A percentile compares a stretch with the other conserved stretches of the same genome.
Evolutionary conservation across 108 stramenopile genomes (phyloP).

Genomic region (Parmales sp.): DNA sequence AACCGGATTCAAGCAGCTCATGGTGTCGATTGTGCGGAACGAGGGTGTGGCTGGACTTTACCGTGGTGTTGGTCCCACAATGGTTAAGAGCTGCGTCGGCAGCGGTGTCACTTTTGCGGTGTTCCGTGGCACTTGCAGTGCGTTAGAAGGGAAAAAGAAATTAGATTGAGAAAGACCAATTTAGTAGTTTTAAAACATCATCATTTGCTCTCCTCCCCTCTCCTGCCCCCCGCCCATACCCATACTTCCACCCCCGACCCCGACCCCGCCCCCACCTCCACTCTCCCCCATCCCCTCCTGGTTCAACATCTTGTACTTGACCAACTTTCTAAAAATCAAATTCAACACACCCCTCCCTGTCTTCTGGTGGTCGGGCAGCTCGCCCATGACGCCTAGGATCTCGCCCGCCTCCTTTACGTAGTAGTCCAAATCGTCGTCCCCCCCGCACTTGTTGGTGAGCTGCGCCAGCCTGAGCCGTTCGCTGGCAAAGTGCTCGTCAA

Average conservation of each 20-base stretch:
- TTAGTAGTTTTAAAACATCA: too few species aligned
- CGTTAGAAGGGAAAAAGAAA: too few species aligned
- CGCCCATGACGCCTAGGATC: constrained; percentile 39
- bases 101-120: constrained; percentile 48
- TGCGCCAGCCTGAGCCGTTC: constrained; percentile 52
- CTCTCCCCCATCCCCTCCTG: neutral
- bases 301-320: constrained; percentile 22
- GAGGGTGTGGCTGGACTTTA: constrained; percentile 12
- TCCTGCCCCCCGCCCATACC: too few species aligned
- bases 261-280: too few species aligned
- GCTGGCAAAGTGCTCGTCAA: constrained; percentile 70
- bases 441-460: constrained; percentile 57
- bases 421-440: constrained; percentile 49
- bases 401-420: constrained; percentile 56
- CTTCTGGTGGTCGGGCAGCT: constrained; percentile 15
- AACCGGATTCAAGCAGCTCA: neutral
- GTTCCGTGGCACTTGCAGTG: constrained; percentile 38
- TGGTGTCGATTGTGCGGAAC: neutral
- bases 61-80: constrained; percentile 33
- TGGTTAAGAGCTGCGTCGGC: constrained; percentile 40
- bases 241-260: too few species aligned
- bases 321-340: constrained; percentile 20
- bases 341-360: constrained; percentile 24
- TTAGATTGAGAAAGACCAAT: too few species aligned
- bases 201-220: too few species aligned